Evolutionary conservation across 2,329 filamentous ascomycete genomes (phyloP).

Genomic region (Fusarium poae): DNA sequence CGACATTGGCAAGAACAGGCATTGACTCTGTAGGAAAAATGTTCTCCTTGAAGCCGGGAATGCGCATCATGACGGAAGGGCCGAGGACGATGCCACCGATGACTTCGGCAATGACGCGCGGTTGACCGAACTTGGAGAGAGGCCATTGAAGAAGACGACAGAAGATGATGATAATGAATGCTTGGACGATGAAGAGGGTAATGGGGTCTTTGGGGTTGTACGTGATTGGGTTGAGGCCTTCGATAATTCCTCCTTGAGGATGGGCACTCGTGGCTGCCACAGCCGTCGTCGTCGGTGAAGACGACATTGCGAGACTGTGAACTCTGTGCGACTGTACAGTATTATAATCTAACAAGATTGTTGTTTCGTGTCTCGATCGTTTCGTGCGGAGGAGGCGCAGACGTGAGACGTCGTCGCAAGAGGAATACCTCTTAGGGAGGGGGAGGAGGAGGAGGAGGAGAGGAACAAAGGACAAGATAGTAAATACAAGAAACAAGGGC

Average conservation of each 20-base stretch:
- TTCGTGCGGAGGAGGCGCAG: constrained; percentile 8
- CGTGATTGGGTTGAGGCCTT: constrained; percentile 75
- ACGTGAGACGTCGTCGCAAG: not conserved
- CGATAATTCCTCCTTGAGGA: constrained; percentile 73
- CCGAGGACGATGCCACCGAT: constrained; percentile 87
- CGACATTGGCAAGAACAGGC: constrained; percentile 79
- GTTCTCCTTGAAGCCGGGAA: constrained; percentile 79
- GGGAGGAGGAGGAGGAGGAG: not conserved
- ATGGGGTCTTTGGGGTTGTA: constrained; percentile 80
- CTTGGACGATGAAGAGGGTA: constrained; percentile 56
- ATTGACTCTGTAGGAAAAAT: constrained; percentile 85
- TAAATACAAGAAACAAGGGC: not conserved
- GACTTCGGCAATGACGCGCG: constrained; percentile 86
- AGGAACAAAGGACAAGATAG: not conserved
- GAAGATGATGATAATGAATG: constrained; percentile 62
- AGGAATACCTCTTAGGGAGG: not conserved
- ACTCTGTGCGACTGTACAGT: not conserved
- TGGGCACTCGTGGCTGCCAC: constrained; percentile 52
- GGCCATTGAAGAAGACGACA: constrained; percentile 76
- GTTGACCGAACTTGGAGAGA: constrained; percentile 81
- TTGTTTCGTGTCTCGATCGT: constrained; percentile 1
- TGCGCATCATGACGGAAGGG: constrained; percentile 88
- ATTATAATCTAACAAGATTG: not conserved
- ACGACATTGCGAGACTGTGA: constrained; percentile 14
- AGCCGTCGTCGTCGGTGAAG: constrained; percentile 24